Conservation (phyloP, 805 yeast genomes). For the Lipomyces lipofer region DNA sequence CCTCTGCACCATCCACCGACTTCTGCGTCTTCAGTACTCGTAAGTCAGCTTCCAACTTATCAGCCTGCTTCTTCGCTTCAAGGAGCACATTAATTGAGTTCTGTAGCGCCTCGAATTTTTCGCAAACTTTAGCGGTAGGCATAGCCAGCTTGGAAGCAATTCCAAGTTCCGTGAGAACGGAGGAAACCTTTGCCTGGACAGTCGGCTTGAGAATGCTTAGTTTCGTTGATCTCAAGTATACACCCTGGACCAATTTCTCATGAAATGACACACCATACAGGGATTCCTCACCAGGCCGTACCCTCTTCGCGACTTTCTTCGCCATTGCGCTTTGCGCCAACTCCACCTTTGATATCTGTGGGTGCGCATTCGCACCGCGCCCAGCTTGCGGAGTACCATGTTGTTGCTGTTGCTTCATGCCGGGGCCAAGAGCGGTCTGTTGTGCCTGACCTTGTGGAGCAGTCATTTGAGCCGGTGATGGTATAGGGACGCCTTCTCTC, state of each 20-base stretch:
- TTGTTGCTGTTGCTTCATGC: conserved; percentile 6
- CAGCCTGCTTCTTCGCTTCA: conserved; percentile 83
- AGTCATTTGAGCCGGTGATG: conserved; percentile 14
- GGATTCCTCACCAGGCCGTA: conserved; percentile 49
- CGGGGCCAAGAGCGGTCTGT: neutral
- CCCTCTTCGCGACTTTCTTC: conserved; percentile 25
- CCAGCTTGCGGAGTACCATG: conserved; percentile 5
- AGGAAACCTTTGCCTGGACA: conserved; percentile 59
- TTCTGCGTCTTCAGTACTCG: conserved; percentile 40
- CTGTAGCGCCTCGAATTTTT: conserved; percentile 72
- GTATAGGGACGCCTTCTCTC: conserved; percentile 1
- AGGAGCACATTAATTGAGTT: conserved; percentile 68
- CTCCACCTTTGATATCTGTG: conserved; percentile 18
- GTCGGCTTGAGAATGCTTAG: conserved; percentile 78
- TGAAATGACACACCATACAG: conserved; percentile 82
- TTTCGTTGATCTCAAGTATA: conserved; percentile 74
- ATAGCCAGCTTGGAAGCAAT: conserved; percentile 75
- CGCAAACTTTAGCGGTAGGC: conserved; percentile 78
- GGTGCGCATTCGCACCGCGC: neutral
- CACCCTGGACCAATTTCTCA: conserved; percentile 63
- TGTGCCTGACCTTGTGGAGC: conserved; percentile 1
- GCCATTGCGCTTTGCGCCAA: conserved; percentile 19
- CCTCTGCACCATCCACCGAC: conserved; percentile 1
- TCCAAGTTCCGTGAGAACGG: conserved; percentile 73
- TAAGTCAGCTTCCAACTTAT: conserved; percentile 80